Percentiles rank a stretch among this genome's conserved stretches.
Evolutionary conservation across 768 basidiomycete genomes (phyloP).

Genomic region (Sutorius australiensis): DNA sequence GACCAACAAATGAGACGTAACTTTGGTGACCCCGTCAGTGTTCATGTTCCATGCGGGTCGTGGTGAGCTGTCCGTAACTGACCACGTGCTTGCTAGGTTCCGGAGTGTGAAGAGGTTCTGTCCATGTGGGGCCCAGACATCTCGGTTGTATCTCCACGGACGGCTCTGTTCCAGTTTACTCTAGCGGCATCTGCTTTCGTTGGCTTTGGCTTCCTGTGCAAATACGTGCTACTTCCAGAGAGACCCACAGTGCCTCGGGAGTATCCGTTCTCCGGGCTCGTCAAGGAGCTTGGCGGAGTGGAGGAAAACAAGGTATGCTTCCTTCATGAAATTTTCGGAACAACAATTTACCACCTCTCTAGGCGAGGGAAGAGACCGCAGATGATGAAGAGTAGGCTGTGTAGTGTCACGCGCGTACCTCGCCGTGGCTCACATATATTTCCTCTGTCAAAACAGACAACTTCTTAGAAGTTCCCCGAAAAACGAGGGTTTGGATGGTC

Average conservation of each 20-base stretch:
- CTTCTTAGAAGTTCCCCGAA: not conserved
- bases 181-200: conserved; percentile 62
- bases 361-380: conserved; percentile 38
- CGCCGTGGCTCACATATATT: not conserved
- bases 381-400: conserved; percentile 32
- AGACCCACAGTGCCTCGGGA: conserved; percentile 65
- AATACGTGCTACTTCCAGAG: conserved; percentile 53
- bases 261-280: conserved; percentile 74
- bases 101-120: conserved; percentile 74
- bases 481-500: conserved; percentile 2
- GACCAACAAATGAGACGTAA: conserved; percentile 75
- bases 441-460: not conserved
- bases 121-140: conserved; percentile 89
- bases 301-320: conserved; percentile 70
- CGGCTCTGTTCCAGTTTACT: conserved; percentile 62
- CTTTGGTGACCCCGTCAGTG: conserved; percentile 70
- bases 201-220: conserved; percentile 56
- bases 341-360: conserved; percentile 2
- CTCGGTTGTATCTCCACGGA: conserved; percentile 54
- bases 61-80: conserved; percentile 7
- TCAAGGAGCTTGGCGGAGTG: conserved; percentile 72
- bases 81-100: conserved; percentile 47
- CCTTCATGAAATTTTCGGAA: not conserved
- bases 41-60: conserved; percentile 4
- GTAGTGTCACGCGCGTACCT: conserved; percentile 4